Evolutionary conservation across 2,329 filamentous ascomycete species (phyloP).

Genomic region (Penicillium polonicum): DNA sequence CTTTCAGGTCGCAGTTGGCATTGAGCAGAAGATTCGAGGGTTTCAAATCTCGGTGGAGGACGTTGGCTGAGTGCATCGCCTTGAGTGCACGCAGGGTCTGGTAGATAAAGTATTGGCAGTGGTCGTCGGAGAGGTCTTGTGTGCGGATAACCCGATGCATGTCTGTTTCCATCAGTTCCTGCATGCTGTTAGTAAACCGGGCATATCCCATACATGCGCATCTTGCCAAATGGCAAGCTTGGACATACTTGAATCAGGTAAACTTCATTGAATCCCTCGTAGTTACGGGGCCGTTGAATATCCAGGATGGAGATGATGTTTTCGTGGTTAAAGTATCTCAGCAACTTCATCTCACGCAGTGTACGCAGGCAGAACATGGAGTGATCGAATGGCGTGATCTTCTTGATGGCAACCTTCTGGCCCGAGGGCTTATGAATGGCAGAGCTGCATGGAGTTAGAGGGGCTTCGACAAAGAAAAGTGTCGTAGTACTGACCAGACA

Average conservation of each 20-base stretch:
- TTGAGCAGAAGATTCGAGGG: conserved; percentile 96
- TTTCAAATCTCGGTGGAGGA: conserved; percentile 95
- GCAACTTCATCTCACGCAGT: conserved; percentile 96
- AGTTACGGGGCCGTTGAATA: conserved; percentile 96
- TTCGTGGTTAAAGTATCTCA: conserved; percentile 99
- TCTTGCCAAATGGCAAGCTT: neutral
- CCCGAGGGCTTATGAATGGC: conserved; percentile 96
- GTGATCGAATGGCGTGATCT: conserved; percentile 98
- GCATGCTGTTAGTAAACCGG: neutral
- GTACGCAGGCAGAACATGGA: conserved; percentile 98
- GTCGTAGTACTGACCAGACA: conserved; percentile 72
- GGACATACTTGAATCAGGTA: conserved; percentile 88
- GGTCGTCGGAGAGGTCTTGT: conserved; percentile 96
- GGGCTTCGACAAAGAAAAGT: neutral
- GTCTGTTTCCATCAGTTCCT: conserved; percentile 99
- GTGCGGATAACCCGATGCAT: conserved; percentile 99
- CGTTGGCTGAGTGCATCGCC: conserved; percentile 98
- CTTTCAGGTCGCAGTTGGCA: conserved; percentile 98
- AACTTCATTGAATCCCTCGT: conserved; percentile 94
- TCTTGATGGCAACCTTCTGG: conserved; percentile 99
- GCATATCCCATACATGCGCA: neutral
- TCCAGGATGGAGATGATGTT: conserved; percentile 99
- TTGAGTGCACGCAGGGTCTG: conserved; percentile 96
- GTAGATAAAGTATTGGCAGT: conserved; percentile 99
- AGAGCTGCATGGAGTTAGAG: conserved; percentile 59